Base-by-base conservation (phyloP, 495 filamentous ascomycete species). In the Daldinia grandis region DNA sequence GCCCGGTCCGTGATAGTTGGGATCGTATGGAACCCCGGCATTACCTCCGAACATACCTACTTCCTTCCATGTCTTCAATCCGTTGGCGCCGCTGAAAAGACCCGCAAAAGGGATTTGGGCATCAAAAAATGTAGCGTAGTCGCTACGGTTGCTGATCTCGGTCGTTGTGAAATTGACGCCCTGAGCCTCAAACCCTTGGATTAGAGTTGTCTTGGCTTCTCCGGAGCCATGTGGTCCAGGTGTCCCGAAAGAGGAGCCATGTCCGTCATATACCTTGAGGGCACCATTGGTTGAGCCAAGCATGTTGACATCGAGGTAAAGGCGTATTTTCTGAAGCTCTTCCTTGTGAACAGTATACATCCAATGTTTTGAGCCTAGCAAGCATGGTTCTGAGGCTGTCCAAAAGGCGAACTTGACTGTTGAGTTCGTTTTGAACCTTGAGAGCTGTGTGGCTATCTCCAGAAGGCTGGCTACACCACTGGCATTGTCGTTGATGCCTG, bases 301-400 rank as follows among this genome's bases (percentile, higher is more conserved):
- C 88, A 90, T 91, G 75, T 90, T 87, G 71, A 89, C 87, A 76
- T 91, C 88, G 65, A 90, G 86, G 69, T 89, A 89, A 1, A 89
- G 82, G 0, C 79, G 74, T 64, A 91, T 84, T 53, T 86, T 86
- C 14, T 65, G 74, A 24, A 81, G 78, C 53, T 87, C 87, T 5
- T 73, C 76, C 0, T 71, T 42, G 27, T 76, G 59, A n/a, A 84
- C 78, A 19, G 62, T 75, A 6, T 76, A 71, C 60, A 88, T 79
- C 75, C 87, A 90, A 71, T 82, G 80, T 9, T 77, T 79, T 37
- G 84, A 84, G 35, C 88, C 88, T 25, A 89, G 63, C 17, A 89
- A 78, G 50, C 85, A 83, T 38, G 78, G 80, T 72, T 86, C 82
- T 64, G 88, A 86, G 2, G 81, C 88, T 9, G 86, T 82, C 84